Evolutionary conservation across 148 eudicot species (phyloP), one percentile per base, ranked within the genome.

Genomic region (Mesembryanthemum crystallinum): DNA sequence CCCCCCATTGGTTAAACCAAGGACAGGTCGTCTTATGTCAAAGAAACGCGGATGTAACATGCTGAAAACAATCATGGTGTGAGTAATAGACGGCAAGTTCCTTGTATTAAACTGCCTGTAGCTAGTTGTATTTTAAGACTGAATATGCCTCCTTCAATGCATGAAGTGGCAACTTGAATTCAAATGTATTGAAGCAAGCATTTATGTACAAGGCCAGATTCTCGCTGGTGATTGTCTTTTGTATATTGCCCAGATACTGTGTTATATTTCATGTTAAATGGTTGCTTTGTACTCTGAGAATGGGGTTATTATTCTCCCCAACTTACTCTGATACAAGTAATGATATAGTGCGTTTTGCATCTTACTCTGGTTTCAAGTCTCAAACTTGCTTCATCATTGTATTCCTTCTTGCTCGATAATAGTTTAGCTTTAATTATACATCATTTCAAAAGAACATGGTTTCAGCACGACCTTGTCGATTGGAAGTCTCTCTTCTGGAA

Each of bases 381-480:
- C 24, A 72, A 4, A 30, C 10, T 78, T 28, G 28, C 15, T 52
- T 20, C 32, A 64, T 14, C 28, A 17, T 1, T 54, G 57, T 17
- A 12, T 27, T 27, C 20, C 25, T 54, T n/a, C 11, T 27, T 57
- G 25, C 39, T 21, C 54, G n/a, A 30, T 39, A 20, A 39, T 15
- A 7, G 39, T 25, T 29, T 28, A 64, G 42, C 70, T 32, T 32
- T 10, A n/a, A 32, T 45, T 49, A 45, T 24, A 80, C 29, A 28
- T 61, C 72, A 81, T 58, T 25, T 12, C 55, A 23, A 49, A 79
- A 63, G 82, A 77, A 69, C 85, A 80, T 51, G 25, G 75, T 66
- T 82, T 68, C 23, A 81, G 55, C 74, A 72, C 77, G 27, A 83
- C 70, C 49, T 54, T 55, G 21, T 86, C 84, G 20, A 83, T 73